Evolutionary conservation across 208 protist species (phyloP).

Genomic region (Naegleria gruberi): DNA sequence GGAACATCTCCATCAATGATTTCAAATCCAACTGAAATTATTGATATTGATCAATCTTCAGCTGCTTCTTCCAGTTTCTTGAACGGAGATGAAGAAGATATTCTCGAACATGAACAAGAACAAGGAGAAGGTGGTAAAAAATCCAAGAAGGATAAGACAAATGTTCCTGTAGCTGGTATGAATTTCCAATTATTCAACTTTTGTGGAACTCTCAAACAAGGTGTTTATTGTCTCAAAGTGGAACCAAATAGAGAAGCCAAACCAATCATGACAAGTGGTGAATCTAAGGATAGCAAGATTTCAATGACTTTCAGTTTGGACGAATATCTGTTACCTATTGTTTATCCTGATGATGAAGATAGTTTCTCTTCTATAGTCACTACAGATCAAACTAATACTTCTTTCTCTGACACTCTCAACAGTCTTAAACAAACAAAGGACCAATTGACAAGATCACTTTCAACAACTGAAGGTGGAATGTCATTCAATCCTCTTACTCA

Average conservation of each 20-base stretch:
- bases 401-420: not conserved
- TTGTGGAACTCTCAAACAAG: not conserved
- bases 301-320: not conserved
- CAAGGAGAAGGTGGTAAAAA: not conserved
- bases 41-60: no score
- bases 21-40: not conserved
- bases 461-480: not conserved
- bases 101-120: not conserved
- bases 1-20: not conserved
- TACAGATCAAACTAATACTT: not conserved
- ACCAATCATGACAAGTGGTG: not conserved
- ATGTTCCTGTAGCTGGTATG: not conserved
- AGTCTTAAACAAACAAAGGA: not conserved
- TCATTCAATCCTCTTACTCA: not conserved
- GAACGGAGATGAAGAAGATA: not conserved
- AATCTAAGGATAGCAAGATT: not conserved
- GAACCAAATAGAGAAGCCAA: not conserved
- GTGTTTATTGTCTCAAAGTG: not conserved
- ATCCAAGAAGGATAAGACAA: not conserved
- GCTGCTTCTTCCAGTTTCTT: no score
- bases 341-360: not conserved
- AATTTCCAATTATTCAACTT: slow-evolving; percentile 6
- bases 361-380: not conserved
- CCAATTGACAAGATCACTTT: not conserved
- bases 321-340: not conserved